Base-by-base conservation (phyloP, 768 basidiomycete species). In the Trametopsis cervina region DNA sequence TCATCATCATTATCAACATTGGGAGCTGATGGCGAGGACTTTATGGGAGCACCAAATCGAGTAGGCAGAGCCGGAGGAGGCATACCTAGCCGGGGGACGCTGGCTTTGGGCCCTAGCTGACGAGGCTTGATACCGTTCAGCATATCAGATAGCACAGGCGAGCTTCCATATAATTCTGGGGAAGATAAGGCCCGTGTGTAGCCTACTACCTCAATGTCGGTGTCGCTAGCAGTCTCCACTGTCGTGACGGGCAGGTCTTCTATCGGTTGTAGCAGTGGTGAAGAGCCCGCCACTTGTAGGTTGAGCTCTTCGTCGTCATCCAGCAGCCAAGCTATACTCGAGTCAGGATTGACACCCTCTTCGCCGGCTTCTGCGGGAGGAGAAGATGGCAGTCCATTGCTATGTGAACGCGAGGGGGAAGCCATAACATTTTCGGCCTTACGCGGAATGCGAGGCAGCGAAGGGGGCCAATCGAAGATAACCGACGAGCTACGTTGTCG, bases 281-380 rank as follows among this genome's bases (percentile, higher is more conserved):
- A 72, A 18, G 81, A 81, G 42, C 69, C 66, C n/a, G 76, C 42
- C 33, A 81, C 74, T 49, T 72, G 69, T 2, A 50, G 22, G 38
- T 70, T 67, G 9, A 68, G 70, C 39, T 83, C 70, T n/a, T 73
- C 82, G 44, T 84, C 81, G 48, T 80, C 81, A 21, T 80, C 81
- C 9, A 85, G 61, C 18, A 87, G 66, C 83, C 83, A 85, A 2
- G 77, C 73, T 66, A 85, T 80, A 55, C 71, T 71, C 41, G 71
- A 62, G 29, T 68, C 60, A 15, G 29, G 15, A 15, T 33, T 33
- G 29, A 33, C 29, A 33, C 9, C 9, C 29, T 33, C 29, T 33
- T 7, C 15, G 9, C 7, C 7, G 7, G 29, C 29, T 33, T 33
- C 9, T 7, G 7, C 29, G 9, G 29, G 7, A 33, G 15, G 29